Conservation (phyloP, 192 early-diverging fungal species). For the Coemansia nantahalensis region DNA sequence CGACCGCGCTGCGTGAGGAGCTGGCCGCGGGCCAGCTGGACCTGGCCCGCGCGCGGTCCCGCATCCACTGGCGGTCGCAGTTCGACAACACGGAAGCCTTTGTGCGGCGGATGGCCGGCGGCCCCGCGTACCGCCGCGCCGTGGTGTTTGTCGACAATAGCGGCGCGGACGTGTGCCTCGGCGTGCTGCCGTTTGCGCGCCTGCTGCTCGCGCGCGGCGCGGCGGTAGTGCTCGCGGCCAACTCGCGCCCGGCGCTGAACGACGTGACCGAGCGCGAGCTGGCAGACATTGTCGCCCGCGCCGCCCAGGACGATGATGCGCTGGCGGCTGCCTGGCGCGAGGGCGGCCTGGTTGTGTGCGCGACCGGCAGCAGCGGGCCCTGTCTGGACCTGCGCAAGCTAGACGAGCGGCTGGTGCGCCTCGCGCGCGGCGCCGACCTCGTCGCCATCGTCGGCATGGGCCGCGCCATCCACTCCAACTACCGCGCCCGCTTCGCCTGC, state of each 20-base stretch:
- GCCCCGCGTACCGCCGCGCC: slow-evolving; percentile 50
- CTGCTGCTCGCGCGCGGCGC: slow-evolving; percentile 52
- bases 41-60: slow-evolving; percentile 54
- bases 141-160: slow-evolving; percentile 84
- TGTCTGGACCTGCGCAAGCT: slow-evolving; percentile 70
- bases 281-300: slow-evolving; percentile 45
- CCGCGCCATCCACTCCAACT: slow-evolving; percentile 82
- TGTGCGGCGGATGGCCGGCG: slow-evolving; percentile 31
- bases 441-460: slow-evolving; percentile 79
- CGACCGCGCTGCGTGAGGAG: slow-evolving; percentile 58
- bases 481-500: slow-evolving; percentile 61
- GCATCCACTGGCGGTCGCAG: slow-evolving; percentile 34
- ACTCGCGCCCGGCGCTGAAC: slow-evolving; percentile 74
- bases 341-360: slow-evolving; percentile 55
- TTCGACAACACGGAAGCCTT: slow-evolving; percentile 55
- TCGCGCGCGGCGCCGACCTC: slow-evolving; percentile 60
- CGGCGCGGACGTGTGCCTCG: slow-evolving; percentile 77
- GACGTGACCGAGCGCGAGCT: slow-evolving; percentile 74
- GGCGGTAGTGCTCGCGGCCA: slow-evolving; percentile 69
- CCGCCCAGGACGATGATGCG: slow-evolving; percentile 43
- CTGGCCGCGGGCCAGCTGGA: slow-evolving; percentile 58
- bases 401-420: slow-evolving; percentile 58
- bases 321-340: slow-evolving; percentile 28
- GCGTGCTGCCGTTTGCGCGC: slow-evolving; percentile 74
- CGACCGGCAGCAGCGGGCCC: slow-evolving; percentile 67